Evolutionary conservation across 2,329 filamentous ascomycete genomes (phyloP).

Genomic region (Microascus cirrosus): DNA sequence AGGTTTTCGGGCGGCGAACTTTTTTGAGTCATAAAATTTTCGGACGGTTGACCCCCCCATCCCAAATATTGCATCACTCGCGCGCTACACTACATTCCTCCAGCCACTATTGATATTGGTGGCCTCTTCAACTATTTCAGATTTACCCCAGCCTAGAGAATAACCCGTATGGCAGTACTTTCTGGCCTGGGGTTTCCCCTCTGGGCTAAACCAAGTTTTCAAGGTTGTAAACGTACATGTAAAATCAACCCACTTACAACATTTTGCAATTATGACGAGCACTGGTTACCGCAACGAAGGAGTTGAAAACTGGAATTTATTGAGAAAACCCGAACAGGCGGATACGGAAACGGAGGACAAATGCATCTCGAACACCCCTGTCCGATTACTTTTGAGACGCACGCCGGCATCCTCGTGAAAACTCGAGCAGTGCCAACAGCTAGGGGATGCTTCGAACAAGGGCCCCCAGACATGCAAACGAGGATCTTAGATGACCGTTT

Average conservation of each 20-base stretch:
- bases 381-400: slow-evolving; percentile 7
- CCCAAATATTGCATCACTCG: too few species aligned
- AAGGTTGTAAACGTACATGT: too few species aligned
- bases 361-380: slow-evolving; percentile 3
- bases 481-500: slow-evolving; percentile 3
- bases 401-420: background rate
- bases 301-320: background rate
- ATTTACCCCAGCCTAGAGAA: too few species aligned
- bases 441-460: background rate
- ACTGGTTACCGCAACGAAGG: background rate
- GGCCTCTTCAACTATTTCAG: too few species aligned
- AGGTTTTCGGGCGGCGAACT: background rate
- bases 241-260: background rate
- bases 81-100: background rate
- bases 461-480: slow-evolving; percentile 1
- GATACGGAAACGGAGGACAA: slow-evolving; percentile 1
- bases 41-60: background rate
- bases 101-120: too few species aligned
- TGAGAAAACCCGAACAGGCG: background rate
- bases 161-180: too few species aligned
- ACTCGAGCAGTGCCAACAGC: slow-evolving; percentile 1
- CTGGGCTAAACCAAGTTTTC: too few species aligned
- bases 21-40: background rate
- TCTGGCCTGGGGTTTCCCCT: too few species aligned
- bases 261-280: background rate